Base-by-base conservation (phyloP, 768 basidiomycete genomes). In the Mycena leptocephala region DNA sequence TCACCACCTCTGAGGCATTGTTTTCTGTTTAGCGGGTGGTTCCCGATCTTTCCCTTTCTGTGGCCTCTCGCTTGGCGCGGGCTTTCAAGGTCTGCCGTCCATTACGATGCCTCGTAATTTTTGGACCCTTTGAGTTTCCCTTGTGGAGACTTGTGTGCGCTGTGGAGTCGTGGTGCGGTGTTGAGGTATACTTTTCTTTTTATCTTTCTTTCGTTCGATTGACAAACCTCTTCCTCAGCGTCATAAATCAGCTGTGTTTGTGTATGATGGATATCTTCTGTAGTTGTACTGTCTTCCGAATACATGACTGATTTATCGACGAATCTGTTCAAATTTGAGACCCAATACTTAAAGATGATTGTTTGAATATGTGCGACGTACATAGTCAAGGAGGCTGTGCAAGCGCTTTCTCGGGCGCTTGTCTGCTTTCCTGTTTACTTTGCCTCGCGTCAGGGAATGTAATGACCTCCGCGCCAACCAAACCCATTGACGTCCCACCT, bases 401-500 rank as follows among this genome's bases (percentile, higher is more conserved):
- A 56, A 61, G 39, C 39, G 39, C 6, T 20, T 46, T 46, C n/a
- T n/a, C 16, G 55, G 37, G 30, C 55, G 28, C 55, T 32, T 32
- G 26, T 1, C 28, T 9, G 26, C 53, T 55, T 22, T 22, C 33
- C 9, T n/a, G 7, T 11, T 32, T 6, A 6, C 30, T 10, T 37
- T 26, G 14, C n/a, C n/a, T n/a, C n/a, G n/a, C n/a, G n/a, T n/a
- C 48, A 55, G 41, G 39, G 70, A 14, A 70, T 64, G 67, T 70
- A 46, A 89, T 89, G 88, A 80, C 84, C 78, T 86, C 84, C 43
- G 82, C 87, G 32, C 85, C 86, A 8, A 84, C 82, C 14, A 84
- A 82, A 48, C 89, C 89, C 9, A 79, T 90, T 39, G 88, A 92
- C 55, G 87, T 93, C 6, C 92, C 93, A 11, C 94, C 93, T 13